Evolutionary conservation across 1,284 basidiomycete species (phyloP), one percentile per base, ranked within the genome.

Genomic region (Sparassis latifolia): DNA sequence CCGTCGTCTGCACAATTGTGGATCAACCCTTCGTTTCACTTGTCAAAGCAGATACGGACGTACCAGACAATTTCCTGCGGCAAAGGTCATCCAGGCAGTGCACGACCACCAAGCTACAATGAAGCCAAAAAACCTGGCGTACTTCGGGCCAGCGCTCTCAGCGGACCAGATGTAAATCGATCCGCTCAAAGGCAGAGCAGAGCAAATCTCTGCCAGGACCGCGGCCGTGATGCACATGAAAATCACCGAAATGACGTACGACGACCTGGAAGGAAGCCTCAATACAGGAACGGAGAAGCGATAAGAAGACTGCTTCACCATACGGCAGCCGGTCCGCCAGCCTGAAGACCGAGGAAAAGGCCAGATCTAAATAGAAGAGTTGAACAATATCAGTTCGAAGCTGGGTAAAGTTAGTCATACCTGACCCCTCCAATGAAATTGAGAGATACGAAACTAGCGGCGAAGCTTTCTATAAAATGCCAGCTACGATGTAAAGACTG

Each of bases 111-210:
- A 92, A 43, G 90, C 89, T 31, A 93, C 90, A 49, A 91, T 66
- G 69, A 93, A 92, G 2, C 89, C 91, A 57, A 91, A 80, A 66
- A 92, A 86, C 40, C 89, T 76, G 2, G 82, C 88, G 60, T 89
- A 84, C 58, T 88, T 90, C 10, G 83, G 83, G 2, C 90, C 90
- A 3, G 88, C 91, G 57, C 89, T 89, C 62, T 91, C 90, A 31
- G 89, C 90, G 0, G 89, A 86, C 91, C 91, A 93, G 51, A 92
- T 83, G 67, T 93, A 93, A 65, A 93, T 92, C 5, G 89, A 92
- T 5, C 91, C 91, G 50, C 87, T 90, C 42, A 92, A 68, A 2
- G 90, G 90, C 20, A 92, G 70, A 2, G 89, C 89, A 38, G 89
- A 92, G 66, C 89, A 92, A 44, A 92, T 82, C 64, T 94, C 91